These are phyloP conservation scores for Thalassiosira profunda DNA, from an alignment of 108 stramenopile genomes.

Conservation along the genomic window DNA sequence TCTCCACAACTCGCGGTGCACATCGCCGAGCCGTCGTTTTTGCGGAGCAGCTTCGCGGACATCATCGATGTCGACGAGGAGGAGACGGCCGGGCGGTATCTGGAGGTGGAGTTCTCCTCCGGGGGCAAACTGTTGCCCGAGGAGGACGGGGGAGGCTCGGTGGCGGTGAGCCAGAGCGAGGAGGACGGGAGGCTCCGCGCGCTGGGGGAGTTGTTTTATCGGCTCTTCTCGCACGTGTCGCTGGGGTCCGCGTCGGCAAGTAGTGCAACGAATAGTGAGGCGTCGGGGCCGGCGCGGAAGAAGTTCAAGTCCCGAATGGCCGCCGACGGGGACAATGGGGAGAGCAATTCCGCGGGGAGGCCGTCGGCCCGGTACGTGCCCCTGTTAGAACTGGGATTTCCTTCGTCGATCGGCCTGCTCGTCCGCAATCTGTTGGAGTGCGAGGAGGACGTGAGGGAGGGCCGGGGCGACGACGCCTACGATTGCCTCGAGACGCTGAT, in stretches of 20 bases:
- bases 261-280: not conserved
- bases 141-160: no score
- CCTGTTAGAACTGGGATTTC: slow-evolving; percentile 4
- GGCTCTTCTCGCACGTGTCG: no score
- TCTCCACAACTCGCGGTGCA: not conserved
- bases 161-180: not conserved
- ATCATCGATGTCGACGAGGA: not conserved
- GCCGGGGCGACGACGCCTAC: not conserved
- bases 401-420: not conserved
- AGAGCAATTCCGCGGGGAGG: no score
- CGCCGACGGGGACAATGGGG: no score
- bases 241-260: no score
- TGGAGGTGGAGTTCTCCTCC: not conserved
- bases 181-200: not conserved
- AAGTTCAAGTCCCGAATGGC: not conserved
- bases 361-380: not conserved
- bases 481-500: not conserved
- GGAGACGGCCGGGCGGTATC: not conserved
- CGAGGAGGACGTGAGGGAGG: not conserved
- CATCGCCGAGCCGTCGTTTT: not conserved
- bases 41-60: no score
- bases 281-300: not conserved
- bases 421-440: not conserved
- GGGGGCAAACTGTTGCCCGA: no score
- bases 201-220: not conserved